phyloP scores from a whole-genome alignment of 139 green algal species.

The Chlamydomonas sp. region DNA sequence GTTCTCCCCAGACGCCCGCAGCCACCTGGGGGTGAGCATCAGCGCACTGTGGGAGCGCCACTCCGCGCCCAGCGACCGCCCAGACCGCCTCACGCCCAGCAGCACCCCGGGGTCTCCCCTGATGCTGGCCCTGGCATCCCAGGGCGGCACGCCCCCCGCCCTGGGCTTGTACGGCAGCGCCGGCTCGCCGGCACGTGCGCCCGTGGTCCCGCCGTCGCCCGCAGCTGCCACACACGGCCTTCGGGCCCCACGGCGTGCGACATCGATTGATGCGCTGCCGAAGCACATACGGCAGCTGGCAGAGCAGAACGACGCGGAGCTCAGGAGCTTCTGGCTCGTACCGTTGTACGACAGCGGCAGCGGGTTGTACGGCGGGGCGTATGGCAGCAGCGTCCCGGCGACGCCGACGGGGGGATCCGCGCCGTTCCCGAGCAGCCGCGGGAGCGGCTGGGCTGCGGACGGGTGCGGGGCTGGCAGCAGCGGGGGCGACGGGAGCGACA shows the following conservation, averaged over 20 bases:
- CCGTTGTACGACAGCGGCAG: background rate
- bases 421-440: background rate
- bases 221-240: background rate
- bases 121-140: too few species aligned
- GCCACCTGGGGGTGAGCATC: too few species aligned
- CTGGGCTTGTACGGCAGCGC: too few species aligned
- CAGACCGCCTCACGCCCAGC: too few species aligned
- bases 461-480: background rate
- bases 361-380: background rate
- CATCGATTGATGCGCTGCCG: background rate
- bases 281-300: background rate
- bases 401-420: background rate
- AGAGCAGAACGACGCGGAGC: background rate
- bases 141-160: too few species aligned
- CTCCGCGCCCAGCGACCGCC: too few species aligned
- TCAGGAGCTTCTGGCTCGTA: slow-evolving; percentile 3
- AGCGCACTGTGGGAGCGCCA: too few species aligned
- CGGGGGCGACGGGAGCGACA: background rate
- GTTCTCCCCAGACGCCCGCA: too few species aligned
- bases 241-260: background rate
- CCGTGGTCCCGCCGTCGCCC: background rate
- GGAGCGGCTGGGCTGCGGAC: too few species aligned
- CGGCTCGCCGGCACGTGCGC: too few species aligned
- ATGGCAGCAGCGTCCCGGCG: background rate
- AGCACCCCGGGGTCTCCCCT: too few species aligned